These are phyloP conservation scores for Scheffersomyces insectosa DNA, from an alignment of 1,139 yeast genomes.

Conservation along the genomic window DNA sequence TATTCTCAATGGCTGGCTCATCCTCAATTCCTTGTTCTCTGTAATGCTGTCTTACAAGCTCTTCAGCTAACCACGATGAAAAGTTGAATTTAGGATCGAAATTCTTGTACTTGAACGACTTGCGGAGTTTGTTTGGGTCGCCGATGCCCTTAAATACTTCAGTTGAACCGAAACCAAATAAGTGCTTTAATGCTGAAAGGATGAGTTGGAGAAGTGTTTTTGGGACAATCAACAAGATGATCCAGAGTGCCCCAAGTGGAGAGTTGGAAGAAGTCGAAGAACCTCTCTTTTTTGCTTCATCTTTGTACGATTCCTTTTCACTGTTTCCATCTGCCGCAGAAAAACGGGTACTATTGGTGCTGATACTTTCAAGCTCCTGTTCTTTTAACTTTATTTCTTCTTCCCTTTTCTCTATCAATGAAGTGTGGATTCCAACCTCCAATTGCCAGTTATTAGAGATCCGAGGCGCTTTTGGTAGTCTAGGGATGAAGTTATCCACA, in stretches of 20 bases:
- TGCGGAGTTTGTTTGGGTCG: slow-evolving; percentile 11
- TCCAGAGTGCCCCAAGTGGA: slow-evolving; percentile 29
- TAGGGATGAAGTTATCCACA: slow-evolving; percentile 36
- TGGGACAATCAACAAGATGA: slow-evolving; percentile 49
- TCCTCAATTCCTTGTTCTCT: neutral
- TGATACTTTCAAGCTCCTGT: slow-evolving; percentile 5
- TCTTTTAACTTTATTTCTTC: slow-evolving; percentile 2
- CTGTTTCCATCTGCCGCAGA: neutral
- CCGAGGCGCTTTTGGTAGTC: slow-evolving; percentile 44
- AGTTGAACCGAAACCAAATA: slow-evolving; percentile 27
- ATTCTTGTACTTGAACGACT: slow-evolving; percentile 14
- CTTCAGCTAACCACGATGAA: neutral
- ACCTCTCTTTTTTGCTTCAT: slow-evolving; percentile 2
- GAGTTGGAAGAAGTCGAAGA: slow-evolving; percentile 13
- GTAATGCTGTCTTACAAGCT: neutral
- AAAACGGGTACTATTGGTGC: neutral
- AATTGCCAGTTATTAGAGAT: slow-evolving; percentile 45
- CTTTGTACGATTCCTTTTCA: neutral
- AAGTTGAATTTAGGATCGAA: slow-evolving; percentile 11
- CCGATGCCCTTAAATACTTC: slow-evolving; percentile 6
- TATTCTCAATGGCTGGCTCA: neutral
- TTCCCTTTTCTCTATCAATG: slow-evolving; percentile 21
- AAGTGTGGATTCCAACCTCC: slow-evolving; percentile 47
- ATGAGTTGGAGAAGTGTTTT: slow-evolving; percentile 36
- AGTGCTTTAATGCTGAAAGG: slow-evolving; percentile 30